phyloP scores from a whole-genome alignment of 441 rosid species.

The Pelargonium citronellum region DNA sequence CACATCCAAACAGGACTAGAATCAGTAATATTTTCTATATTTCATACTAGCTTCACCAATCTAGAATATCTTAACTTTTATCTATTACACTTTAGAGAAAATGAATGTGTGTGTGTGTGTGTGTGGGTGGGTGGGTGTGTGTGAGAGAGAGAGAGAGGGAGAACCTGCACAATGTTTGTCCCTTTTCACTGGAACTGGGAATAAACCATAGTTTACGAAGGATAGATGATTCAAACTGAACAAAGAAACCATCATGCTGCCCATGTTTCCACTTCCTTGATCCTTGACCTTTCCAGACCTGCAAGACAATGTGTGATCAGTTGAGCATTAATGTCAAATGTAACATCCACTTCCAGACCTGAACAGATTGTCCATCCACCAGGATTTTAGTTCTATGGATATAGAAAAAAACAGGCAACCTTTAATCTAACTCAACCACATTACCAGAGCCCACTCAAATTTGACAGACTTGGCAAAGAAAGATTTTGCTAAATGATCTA shows the following conservation, averaged over 20 bases:
- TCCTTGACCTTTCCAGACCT: conserved; percentile 99
- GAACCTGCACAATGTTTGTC: conserved; percentile 78
- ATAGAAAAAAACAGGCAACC: conserved; percentile 3
- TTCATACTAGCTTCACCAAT: background rate
- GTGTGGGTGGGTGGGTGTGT: too few relatives aligned
- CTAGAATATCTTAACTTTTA: background rate
- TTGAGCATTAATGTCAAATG: conserved; percentile 10
- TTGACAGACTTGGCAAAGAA: background rate
- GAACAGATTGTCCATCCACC: background rate
- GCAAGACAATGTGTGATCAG: conserved; percentile 19
- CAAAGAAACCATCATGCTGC: conserved; percentile 80
- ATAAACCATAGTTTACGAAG: conserved; percentile 78
- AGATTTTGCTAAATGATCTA: background rate
- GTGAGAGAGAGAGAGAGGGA: background rate
- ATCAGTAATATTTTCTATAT: background rate
- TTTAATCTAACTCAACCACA: background rate
- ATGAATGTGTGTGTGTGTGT: too few relatives aligned
- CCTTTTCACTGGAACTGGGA: conserved; percentile 68
- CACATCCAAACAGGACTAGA: background rate
- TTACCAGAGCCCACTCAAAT: background rate
- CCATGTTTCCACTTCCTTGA: conserved; percentile 95
- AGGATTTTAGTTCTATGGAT: background rate
- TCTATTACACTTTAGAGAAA: background rate
- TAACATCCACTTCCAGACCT: background rate
- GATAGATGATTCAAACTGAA: conserved; percentile 72